Percentiles rank a stretch among this genome's conserved stretches.
Conservation (phyloP, 345 rosid species). For the Eucalyptus regnans region DNA sequence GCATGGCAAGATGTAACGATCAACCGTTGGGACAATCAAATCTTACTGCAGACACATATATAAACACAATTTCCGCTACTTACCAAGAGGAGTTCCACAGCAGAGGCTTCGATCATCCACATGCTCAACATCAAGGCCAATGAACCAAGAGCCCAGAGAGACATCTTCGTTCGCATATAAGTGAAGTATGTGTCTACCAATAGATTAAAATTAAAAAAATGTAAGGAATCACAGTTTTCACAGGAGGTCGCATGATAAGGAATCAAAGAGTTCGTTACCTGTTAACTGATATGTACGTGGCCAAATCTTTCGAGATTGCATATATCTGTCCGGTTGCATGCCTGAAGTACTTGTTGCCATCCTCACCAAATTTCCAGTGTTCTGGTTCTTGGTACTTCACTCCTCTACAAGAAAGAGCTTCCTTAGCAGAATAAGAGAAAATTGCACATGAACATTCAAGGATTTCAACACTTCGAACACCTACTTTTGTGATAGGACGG, state of each 20-base stretch:
- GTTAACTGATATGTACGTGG: slow-evolving; percentile 78
- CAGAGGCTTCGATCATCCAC: slow-evolving; percentile 92
- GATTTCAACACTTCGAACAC: neutral
- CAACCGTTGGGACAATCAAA: neutral
- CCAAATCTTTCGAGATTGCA: slow-evolving; percentile 88
- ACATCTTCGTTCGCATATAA: slow-evolving; percentile 94
- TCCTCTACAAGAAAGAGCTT: slow-evolving; percentile 37
- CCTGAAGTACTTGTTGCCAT: slow-evolving; percentile 85
- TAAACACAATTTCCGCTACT: neutral
- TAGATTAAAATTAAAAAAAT: neutral
- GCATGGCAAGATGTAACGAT: neutral
- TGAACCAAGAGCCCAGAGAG: slow-evolving; percentile 93
- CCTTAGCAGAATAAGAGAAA: neutral
- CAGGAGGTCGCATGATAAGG: neutral
- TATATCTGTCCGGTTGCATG: slow-evolving; percentile 96
- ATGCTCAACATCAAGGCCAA: slow-evolving; percentile 91
- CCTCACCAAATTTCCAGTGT: slow-evolving; percentile 97
- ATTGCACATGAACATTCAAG: neutral
- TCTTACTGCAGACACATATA: neutral
- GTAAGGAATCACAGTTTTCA: neutral
- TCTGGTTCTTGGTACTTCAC: slow-evolving; percentile 90
- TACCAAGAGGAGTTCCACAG: slow-evolving; percentile 92
- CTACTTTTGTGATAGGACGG: slow-evolving; percentile 86
- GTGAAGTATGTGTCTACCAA: slow-evolving; percentile 67
- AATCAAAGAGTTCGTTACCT: slow-evolving; percentile 19